Percentiles rank a stretch among this genome's conserved stretches.
phyloP scores from a whole-genome alignment of 176 grass and related monocot genomes.

The Phragmites australis region DNA sequence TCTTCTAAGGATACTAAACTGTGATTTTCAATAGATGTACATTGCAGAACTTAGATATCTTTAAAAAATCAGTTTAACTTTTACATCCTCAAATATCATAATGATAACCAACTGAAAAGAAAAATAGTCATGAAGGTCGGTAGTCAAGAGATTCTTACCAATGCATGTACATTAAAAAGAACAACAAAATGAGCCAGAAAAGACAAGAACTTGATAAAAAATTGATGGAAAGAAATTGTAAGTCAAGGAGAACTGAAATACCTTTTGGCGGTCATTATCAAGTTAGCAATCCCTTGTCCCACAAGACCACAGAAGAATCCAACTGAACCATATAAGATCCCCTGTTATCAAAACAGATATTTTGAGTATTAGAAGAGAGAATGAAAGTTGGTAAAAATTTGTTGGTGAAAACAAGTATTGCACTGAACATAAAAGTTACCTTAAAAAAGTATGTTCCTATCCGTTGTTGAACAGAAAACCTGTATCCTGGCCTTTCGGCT shows the following conservation, averaged over 20 bases:
- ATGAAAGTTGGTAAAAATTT: not conserved
- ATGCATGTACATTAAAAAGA: not conserved
- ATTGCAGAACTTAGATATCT: not conserved
- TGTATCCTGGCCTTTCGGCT: slow-evolving; percentile 88
- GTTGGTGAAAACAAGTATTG: not conserved
- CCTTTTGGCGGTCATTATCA: slow-evolving; percentile 97
- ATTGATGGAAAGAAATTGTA: not conserved
- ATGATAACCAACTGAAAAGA: not conserved
- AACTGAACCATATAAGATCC: slow-evolving; percentile 80
- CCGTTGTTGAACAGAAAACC: slow-evolving; percentile 80
- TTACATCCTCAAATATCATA: not conserved
- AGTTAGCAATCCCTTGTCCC: slow-evolving; percentile 95
- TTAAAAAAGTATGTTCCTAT: slow-evolving; percentile 90
- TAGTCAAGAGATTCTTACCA: not conserved
- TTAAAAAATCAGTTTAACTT: not conserved
- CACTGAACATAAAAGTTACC: slow-evolving; percentile 42
- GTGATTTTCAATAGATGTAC: too few relatives aligned
- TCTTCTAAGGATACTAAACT: not conserved
- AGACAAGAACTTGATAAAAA: not conserved
- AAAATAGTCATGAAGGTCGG: too few relatives aligned
- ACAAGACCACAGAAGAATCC: slow-evolving; percentile 87
- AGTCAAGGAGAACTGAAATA: slow-evolving; percentile 21
- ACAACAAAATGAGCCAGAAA: not conserved
- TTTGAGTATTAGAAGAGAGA: slow-evolving; percentile 10
- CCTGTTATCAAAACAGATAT: slow-evolving; percentile 48